Evolutionary conservation across 176 grass and related monocot genomes (phyloP).

Genomic region (Aegilops sharonensis): DNA sequence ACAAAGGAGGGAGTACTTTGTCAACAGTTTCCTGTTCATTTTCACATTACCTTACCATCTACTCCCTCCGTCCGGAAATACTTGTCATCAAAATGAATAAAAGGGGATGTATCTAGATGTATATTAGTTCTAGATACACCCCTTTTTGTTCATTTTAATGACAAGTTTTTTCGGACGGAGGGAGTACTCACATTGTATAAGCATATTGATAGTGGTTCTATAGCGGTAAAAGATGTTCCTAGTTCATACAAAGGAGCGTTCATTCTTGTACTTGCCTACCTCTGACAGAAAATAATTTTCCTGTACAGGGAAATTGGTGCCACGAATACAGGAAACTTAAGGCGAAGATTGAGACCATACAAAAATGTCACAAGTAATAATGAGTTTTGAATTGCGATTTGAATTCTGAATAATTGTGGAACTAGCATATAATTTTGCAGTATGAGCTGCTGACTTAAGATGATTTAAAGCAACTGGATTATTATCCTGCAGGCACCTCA

Average conservation of each 20-base stretch:
- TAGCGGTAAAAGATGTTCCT: background rate
- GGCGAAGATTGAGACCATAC: constrained; percentile 69
- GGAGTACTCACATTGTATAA: background rate
- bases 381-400: background rate
- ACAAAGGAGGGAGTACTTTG: background rate
- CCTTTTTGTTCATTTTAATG: no score
- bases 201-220: background rate
- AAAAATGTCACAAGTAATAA: constrained; percentile 83
- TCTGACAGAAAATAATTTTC: constrained; percentile 11
- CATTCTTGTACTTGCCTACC: background rate
- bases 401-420: background rate
- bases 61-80: no score
- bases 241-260: background rate
- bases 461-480: background rate
- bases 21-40: background rate
- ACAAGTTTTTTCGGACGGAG: no score
- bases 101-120: no score
- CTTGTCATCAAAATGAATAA: no score
- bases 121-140: no score
- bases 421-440: background rate
- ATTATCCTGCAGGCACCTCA: constrained; percentile 55
- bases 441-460: background rate
- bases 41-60: background rate
- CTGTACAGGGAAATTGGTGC: constrained; percentile 70
- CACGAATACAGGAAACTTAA: constrained; percentile 75